These are phyloP conservation scores for Fusarium protoensiforme DNA, from an alignment of 2,329 filamentous ascomycete genomes.

Conservation along the genomic window DNA sequence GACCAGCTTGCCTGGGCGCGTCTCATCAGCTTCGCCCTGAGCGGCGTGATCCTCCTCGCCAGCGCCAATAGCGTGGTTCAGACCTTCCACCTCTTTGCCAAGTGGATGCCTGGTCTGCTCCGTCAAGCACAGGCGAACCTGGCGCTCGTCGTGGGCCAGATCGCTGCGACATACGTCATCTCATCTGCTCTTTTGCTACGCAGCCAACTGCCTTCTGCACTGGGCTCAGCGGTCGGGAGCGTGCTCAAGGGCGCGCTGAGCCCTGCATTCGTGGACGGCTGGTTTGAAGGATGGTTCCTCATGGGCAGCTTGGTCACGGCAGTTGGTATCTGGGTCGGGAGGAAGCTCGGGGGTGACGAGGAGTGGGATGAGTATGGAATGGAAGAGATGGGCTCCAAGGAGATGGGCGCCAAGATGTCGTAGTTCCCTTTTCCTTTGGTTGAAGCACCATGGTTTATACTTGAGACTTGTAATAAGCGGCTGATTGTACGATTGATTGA, in stretches of 20 bases:
- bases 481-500: constrained; percentile 14
- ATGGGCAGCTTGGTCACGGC: constrained; percentile 73
- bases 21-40: constrained; percentile 85
- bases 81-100: constrained; percentile 83
- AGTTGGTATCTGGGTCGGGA: constrained; percentile 78
- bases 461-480: constrained; percentile 14
- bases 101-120: constrained; percentile 77
- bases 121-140: constrained; percentile 81
- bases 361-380: constrained; percentile 70
- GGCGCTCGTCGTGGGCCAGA: constrained; percentile 82
- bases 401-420: constrained; percentile 77
- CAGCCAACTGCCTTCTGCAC: constrained; percentile 81
- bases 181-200: constrained; percentile 80
- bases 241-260: constrained; percentile 80
- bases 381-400: constrained; percentile 72
- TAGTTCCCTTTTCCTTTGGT: constrained; percentile 29
- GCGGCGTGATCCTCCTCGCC: constrained; percentile 83
- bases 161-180: constrained; percentile 87
- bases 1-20: constrained; percentile 87
- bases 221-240: constrained; percentile 81
- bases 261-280: constrained; percentile 70
- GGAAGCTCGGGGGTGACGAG: constrained; percentile 67
- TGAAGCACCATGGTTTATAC: constrained; percentile 16
- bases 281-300: constrained; percentile 92
- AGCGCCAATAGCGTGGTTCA: constrained; percentile 87